phyloP scores from a whole-genome alignment of 2,329 filamentous ascomycete species.

The Neofusicoccum sp. region DNA sequence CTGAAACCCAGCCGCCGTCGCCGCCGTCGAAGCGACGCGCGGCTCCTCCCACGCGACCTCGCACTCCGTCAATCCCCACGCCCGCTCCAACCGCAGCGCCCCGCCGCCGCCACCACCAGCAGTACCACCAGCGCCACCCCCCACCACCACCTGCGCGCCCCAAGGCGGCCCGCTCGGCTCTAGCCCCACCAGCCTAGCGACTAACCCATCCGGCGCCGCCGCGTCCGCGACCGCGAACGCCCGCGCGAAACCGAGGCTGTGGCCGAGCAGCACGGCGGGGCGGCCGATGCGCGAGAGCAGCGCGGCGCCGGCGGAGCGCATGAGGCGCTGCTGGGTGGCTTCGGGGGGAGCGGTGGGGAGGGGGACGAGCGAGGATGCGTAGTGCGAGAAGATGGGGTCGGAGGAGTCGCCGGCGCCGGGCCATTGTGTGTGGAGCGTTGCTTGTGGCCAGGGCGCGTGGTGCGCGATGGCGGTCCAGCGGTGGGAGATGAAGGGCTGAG shows the following conservation, averaged over 20 bases:
- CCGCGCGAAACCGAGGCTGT: neutral
- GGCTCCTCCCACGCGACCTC: neutral
- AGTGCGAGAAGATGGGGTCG: slow-evolving; percentile 36
- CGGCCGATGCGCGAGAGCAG: slow-evolving; percentile 46
- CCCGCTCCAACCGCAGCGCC: too few species aligned
- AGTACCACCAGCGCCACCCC: too few species aligned
- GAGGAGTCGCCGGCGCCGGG: slow-evolving; percentile 30
- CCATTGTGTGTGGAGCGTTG: slow-evolving; percentile 45
- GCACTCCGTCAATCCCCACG: neutral
- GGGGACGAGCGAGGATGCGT: neutral
- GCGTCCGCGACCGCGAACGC: neutral
- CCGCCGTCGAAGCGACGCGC: neutral
- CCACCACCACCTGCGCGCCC: neutral
- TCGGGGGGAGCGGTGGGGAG: slow-evolving; percentile 32
- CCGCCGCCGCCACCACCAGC: neutral
- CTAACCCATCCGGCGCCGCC: slow-evolving; percentile 23
- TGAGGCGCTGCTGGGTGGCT: neutral
- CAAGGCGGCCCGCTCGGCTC: slow-evolving; percentile 20
- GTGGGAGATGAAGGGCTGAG: slow-evolving; percentile 22
- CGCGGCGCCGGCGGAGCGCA: too few species aligned
- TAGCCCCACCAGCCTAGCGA: slow-evolving; percentile 43
- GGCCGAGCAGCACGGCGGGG: slow-evolving; percentile 25
- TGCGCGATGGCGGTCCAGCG: slow-evolving; percentile 36
- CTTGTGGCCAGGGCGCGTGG: slow-evolving; percentile 43
- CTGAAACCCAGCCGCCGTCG: neutral